Evolutionary conservation across 352 stramenopile genomes (phyloP).

Genomic region (Phytophthora litchii): DNA sequence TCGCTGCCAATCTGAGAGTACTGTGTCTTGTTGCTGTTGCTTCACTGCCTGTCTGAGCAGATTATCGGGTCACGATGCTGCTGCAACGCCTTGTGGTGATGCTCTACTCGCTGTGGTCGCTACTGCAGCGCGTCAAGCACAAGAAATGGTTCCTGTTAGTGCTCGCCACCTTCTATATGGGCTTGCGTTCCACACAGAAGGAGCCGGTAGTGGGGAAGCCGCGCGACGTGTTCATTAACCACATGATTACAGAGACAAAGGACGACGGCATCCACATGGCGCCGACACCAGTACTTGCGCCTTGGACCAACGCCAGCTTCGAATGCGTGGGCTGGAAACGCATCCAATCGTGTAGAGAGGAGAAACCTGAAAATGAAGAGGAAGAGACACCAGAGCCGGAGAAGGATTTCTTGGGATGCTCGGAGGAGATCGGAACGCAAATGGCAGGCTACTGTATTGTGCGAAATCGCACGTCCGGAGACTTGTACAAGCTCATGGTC

Average conservation of each 20-base stretch:
- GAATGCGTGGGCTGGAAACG: conserved; percentile 89
- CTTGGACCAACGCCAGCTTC: conserved; percentile 82
- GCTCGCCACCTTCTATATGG: conserved; percentile 56
- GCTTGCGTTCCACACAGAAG: conserved; percentile 58
- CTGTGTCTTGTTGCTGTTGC: conserved; percentile 4
- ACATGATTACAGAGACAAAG: conserved; percentile 71
- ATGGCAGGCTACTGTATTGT: conserved; percentile 88
- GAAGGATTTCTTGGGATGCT: conserved; percentile 77
- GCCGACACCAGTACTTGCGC: conserved; percentile 54
- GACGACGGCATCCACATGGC: conserved; percentile 65
- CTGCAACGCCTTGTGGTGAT: conserved; percentile 76
- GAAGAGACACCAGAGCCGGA: conserved; percentile 54
- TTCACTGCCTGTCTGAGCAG: not conserved
- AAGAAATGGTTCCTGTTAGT: conserved; percentile 74
- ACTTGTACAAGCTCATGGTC: conserved; percentile 85
- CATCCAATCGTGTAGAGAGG: conserved; percentile 69
- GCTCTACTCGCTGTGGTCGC: conserved; percentile 62
- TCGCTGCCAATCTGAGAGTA: not conserved
- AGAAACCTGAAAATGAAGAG: conserved; percentile 47
- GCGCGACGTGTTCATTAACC: conserved; percentile 76
- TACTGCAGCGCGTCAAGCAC: conserved; percentile 69
- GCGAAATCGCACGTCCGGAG: conserved; percentile 80
- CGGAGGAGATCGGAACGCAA: conserved; percentile 65
- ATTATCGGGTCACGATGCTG: conserved; percentile 43
- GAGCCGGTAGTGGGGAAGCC: conserved; percentile 61